Percentiles rank a stretch among this genome's conserved stretches.
Conservation (phyloP, 139 green algal genomes). For the Axilococcus clingmanii region DNA sequence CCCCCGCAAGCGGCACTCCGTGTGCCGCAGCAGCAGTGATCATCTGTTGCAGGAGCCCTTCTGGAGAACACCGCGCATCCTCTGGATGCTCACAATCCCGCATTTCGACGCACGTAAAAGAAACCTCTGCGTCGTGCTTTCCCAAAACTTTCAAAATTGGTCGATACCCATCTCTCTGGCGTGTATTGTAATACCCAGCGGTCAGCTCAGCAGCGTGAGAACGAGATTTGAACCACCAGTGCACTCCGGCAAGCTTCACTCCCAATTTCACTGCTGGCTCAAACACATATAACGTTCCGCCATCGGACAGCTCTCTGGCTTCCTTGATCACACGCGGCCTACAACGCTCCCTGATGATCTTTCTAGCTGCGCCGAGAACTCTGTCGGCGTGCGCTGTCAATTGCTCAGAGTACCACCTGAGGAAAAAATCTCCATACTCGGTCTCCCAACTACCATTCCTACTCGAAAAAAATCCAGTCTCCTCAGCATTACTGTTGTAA, state of each 20-base stretch:
- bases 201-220: slow-evolving; percentile 94
- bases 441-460: slow-evolving; percentile 74
- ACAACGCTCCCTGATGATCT: slow-evolving; percentile 49
- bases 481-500: slow-evolving; percentile 82
- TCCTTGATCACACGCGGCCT: slow-evolving; percentile 45
- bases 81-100: slow-evolving; percentile 92
- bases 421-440: slow-evolving; percentile 89
- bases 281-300: slow-evolving; percentile 23
- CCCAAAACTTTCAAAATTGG: slow-evolving; percentile 50
- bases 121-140: slow-evolving; percentile 57
- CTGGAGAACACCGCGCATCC: slow-evolving; percentile 77
- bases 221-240: slow-evolving; percentile 97
- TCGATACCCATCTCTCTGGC: slow-evolving; percentile 76
- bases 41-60: slow-evolving; percentile 77
- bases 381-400: slow-evolving; percentile 79
- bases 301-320: slow-evolving; percentile 24
- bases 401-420: slow-evolving; percentile 83
- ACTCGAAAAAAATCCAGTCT: slow-evolving; percentile 89
- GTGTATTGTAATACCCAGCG: slow-evolving; percentile 97
- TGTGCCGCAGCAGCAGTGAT: slow-evolving; percentile 51
- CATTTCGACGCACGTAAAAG: slow-evolving; percentile 99
- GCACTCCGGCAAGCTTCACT: slow-evolving; percentile 91
- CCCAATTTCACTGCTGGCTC: slow-evolving; percentile 48
- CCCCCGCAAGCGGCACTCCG: slow-evolving; percentile 75
- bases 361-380: slow-evolving; percentile 54